Evolutionary conservation across 345 rosid genomes (phyloP), one percentile per base, ranked within the genome.

Genomic region (Erysimum cheiranthoides): DNA sequence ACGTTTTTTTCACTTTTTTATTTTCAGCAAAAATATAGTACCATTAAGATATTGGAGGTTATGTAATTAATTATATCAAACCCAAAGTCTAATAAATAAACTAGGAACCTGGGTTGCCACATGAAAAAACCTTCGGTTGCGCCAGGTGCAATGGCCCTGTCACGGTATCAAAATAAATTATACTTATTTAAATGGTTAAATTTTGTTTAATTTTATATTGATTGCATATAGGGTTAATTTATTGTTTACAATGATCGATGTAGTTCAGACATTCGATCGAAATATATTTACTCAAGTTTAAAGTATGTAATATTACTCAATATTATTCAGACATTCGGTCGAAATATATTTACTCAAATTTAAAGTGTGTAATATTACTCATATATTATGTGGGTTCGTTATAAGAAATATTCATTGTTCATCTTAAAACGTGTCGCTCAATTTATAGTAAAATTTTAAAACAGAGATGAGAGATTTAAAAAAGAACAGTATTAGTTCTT

Each of bases 101-200:
- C n/a, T 66, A 73, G n/a, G 49, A 17, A 43, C 30, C 21, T 72
- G 31, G 28, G 77, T 25, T 73, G 63, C 71, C 64, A 73, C 57
- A 73, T 73, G 56, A 64, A 54, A 54, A 64, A 73, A 64, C 50
- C 72, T 36, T 46, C 16, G 42, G 72, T 74, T 46, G 59, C 51
- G 78, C 73, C 73, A 74, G 66, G 66, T 66, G 73, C 66, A 66
- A 74, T 66, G 78, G 72, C 58, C 66, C 57, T 56, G 66, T 66
- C 72, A 56, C 40, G 59, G 18, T 56, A 34, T 42, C 61, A 50
- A 16, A 16, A 43, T 57, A 17, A 36, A 39, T 2, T 5, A 11
- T 28, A n/a, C n/a, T n/a, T n/a, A 46, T 63, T 36, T 39, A 30
- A 18, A 39, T 5, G 27, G 45, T 17, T 69, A 8, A 10, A 67